phyloP scores from a whole-genome alignment of 352 stramenopile genomes.

The Ophiocytium majus region DNA sequence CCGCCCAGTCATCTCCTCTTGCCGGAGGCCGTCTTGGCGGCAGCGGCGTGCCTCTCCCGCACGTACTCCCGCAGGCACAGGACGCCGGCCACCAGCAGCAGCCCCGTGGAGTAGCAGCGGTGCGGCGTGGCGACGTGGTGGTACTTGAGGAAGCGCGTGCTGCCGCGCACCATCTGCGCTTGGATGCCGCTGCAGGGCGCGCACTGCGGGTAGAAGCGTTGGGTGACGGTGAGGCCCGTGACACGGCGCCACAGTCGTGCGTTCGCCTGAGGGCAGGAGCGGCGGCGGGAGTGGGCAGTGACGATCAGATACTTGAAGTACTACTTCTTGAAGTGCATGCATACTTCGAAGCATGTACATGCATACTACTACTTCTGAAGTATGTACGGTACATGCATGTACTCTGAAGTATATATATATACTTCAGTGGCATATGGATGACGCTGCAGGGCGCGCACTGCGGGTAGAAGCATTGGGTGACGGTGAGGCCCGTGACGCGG shows the following conservation, averaged over 20 bases:
- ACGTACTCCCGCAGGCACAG: constrained; percentile 13
- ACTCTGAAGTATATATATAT: no score
- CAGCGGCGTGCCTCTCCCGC: no score
- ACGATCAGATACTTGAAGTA: no score
- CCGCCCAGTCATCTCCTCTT: no score
- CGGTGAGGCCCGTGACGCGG: constrained; percentile 22
- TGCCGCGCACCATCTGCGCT: constrained; percentile 22
- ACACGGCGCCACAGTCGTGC: constrained; percentile 34
- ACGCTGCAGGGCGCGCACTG: constrained; percentile 35
- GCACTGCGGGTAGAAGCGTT: constrained; percentile 53
- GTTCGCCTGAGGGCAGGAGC: constrained; percentile 38
- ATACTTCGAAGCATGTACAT: no score
- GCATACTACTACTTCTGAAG: no score
- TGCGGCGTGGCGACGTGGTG: constrained; percentile 27
- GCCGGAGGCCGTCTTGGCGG: no score
- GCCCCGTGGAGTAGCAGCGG: constrained; percentile 30
- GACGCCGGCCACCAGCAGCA: constrained; percentile 12
- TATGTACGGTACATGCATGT: no score
- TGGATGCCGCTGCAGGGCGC: constrained; percentile 33
- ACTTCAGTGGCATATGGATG: no score
- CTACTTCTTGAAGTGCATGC: no score
- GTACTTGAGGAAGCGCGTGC: constrained; percentile 31
- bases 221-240: constrained; percentile 29
- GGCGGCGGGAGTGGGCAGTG: background rate
- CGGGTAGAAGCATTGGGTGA: constrained; percentile 50